Base-by-base conservation (phyloP, 805 yeast species). In the Candida dajiaensis region DNA sequence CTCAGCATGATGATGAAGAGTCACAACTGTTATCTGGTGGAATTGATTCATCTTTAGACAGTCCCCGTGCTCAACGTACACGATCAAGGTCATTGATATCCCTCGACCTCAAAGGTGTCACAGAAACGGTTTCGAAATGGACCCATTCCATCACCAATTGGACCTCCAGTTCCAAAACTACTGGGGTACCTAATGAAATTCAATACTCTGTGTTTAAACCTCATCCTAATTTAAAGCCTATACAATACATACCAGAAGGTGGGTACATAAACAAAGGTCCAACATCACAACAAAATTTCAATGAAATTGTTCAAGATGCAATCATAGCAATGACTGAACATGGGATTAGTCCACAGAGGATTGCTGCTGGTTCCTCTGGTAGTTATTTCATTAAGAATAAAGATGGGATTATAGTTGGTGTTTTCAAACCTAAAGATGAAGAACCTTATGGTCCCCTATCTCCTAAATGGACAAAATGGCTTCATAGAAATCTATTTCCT, bases 381-480 rank as follows among this genome's bases (percentile, higher is more conserved):
- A 77, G 84, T 45, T 83, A 83, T 57, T 84, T 83, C 58, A 68
- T 83, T 1, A 71, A 66, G 49, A 65, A 68, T 41, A 50, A 66
- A 2, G 28, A 50, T 1, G 61, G 64, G 29, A 54, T 64, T 38
- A 71, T 71, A 12, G 72, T 72, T 15, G 89, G 83, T 0, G 80
- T 84, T 2, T 84, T 84, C 68, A 84, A 84, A 59, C 90, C 90
- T 5, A 83, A 82, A 57, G 89, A 83, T 61, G 90, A 84, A 61
- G 89, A 84, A 54, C 90, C 89, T 0, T 84, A 84, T 57, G 90
- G 89, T 0, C 87, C 89, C 1, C 57, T 84, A 44, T 78, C 85
- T 4, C 89, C 90, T 1, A 84, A 84, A 59, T 81, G 89, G 89
- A 77, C 85, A 2, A 84, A 84, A 63, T 84, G 90, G 89, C 59